Percentiles rank a stretch among this genome's conserved stretches.
Conservation (phyloP, 768 basidiomycete species). For the Kockovaella imperatae region DNA sequence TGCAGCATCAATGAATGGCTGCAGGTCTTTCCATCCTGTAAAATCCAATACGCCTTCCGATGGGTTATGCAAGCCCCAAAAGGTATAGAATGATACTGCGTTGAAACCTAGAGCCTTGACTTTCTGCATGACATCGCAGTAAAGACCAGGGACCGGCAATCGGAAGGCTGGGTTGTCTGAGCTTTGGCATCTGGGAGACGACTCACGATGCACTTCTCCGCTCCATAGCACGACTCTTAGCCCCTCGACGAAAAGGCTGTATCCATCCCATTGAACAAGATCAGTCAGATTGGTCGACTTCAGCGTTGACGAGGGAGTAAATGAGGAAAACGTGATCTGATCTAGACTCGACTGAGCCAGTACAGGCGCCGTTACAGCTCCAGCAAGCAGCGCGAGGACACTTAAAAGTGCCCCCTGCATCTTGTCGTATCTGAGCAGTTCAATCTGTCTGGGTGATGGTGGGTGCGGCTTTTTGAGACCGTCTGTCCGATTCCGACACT, state of each 20-base stretch:
- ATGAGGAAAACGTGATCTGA: no score
- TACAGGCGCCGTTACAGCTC: no score
- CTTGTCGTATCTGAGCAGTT: no score
- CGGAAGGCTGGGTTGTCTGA: conserved; percentile 51
- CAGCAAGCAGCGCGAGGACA: no score
- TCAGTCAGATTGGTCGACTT: conserved; percentile 10
- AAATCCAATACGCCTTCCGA: conserved; percentile 68
- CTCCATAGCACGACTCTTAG: conserved; percentile 71
- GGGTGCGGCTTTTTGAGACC: no score
- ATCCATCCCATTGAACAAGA: conserved; percentile 55
- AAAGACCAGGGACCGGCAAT: conserved; percentile 67
- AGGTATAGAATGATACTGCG: conserved; percentile 46
- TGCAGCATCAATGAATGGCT: conserved; percentile 67
- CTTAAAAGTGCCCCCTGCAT: no score
- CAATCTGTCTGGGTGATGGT: no score
- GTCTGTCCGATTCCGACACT: no score
- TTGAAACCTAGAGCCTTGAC: conserved; percentile 74
- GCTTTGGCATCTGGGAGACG: not conserved
- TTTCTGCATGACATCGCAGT: conserved; percentile 76
- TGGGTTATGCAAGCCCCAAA: conserved; percentile 65
- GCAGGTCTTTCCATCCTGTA: conserved; percentile 59
- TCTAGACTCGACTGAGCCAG: no score
- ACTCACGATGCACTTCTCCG: conserved; percentile 64
- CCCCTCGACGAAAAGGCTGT: conserved; percentile 61
- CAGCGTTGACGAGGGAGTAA: not conserved